Conservation (phyloP, 768 basidiomycete genomes). For the Phaeotremella fagi region DNA sequence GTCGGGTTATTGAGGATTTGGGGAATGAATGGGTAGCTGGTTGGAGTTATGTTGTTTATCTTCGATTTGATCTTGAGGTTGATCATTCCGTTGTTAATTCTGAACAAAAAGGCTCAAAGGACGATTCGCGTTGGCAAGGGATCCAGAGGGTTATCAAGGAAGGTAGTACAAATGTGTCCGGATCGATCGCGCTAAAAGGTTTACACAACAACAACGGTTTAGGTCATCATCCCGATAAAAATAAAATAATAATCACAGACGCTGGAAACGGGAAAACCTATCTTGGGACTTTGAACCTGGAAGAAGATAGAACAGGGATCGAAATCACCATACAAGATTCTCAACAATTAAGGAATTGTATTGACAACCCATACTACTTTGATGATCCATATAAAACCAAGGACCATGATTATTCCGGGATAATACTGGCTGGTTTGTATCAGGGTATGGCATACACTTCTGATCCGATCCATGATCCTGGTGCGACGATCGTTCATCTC, state of each 20-base stretch:
- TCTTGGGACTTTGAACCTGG: neutral
- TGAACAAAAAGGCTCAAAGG: neutral
- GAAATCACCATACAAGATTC: neutral
- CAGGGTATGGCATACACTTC: neutral
- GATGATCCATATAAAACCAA: constrained; percentile 4
- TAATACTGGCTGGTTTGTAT: constrained; percentile 13
- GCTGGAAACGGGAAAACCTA: constrained; percentile 18
- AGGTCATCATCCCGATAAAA: constrained; percentile 6
- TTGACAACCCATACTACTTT: constrained; percentile 33
- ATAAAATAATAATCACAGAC: constrained; percentile 14
- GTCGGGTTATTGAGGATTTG: constrained; percentile 17
- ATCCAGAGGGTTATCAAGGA: neutral
- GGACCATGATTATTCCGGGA: constrained; percentile 3
- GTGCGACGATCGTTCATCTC: constrained; percentile 6
- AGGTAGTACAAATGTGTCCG: constrained; percentile 1
- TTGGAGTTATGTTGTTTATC: constrained; percentile 12
- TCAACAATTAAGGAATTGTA: too few relatives aligned
- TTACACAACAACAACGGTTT: constrained; percentile 33
- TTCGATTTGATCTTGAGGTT: neutral
- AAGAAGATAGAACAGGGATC: too few relatives aligned
- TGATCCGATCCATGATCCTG: neutral
- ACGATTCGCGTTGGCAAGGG: too few relatives aligned
- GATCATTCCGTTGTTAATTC: neutral
- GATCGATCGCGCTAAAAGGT: constrained; percentile 8
- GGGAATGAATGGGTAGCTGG: neutral